phyloP scores from a whole-genome alignment of 1,139 yeast species.

The Diutina catenulata region DNA sequence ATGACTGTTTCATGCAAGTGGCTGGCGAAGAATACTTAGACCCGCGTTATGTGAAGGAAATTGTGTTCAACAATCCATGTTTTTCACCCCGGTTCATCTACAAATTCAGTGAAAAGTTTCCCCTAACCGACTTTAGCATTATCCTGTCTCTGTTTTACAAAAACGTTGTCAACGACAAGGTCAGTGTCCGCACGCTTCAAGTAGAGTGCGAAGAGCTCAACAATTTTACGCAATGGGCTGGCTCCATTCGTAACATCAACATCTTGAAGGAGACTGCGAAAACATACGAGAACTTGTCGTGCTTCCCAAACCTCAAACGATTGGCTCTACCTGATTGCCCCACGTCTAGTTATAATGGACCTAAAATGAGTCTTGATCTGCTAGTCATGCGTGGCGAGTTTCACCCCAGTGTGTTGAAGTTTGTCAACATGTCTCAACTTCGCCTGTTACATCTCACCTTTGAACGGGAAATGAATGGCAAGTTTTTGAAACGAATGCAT shows the following conservation, averaged over 20 bases:
- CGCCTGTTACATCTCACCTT: conserved; percentile 4
- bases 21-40: conserved; percentile 3
- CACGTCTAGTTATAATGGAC: background rate
- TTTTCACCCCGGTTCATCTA: conserved; percentile 4
- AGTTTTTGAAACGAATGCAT: conserved; percentile 3
- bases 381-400: background rate
- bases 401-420: conserved; percentile 1
- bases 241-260: conserved; percentile 4
- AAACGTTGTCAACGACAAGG: conserved; percentile 4
- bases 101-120: conserved; percentile 5
- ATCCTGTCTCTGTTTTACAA: conserved; percentile 3
- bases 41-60: conserved; percentile 3
- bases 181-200: conserved; percentile 3
- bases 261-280: background rate
- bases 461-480: conserved; percentile 5
- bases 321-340: conserved; percentile 5
- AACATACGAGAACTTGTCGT: background rate
- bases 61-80: conserved; percentile 5
- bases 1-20: conserved; percentile 4
- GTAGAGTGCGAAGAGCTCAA: conserved; percentile 5
- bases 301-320: background rate
- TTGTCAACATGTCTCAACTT: conserved; percentile 4
- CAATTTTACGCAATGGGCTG: conserved; percentile 5
- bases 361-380: background rate
- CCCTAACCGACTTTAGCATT: conserved; percentile 1